These are phyloP conservation scores for Deuterostichococcus epilithicus DNA, from an alignment of 139 green algal genomes.

Conservation along the genomic window DNA sequence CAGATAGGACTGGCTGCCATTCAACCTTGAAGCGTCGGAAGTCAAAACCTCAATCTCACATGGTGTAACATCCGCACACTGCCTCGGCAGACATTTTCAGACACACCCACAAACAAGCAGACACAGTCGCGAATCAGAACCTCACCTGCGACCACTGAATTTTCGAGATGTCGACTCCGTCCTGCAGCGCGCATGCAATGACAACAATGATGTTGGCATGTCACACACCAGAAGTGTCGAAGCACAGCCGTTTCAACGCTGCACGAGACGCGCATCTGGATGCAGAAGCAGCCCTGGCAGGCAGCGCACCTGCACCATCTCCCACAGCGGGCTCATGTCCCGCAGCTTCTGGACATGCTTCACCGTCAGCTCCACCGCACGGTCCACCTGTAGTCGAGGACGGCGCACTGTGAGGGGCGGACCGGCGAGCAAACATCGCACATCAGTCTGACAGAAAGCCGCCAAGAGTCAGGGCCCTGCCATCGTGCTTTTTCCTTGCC, in stretches of 20 bases:
- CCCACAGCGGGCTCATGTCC: constrained; percentile 95
- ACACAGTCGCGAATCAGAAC: no score
- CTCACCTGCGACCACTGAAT: constrained; percentile 97
- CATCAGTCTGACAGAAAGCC: no score
- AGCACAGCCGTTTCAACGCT: not conserved
- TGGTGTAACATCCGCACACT: not conserved
- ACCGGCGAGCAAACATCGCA: no score
- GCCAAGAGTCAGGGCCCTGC: no score
- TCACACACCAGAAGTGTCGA: not conserved
- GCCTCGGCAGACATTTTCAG: not conserved
- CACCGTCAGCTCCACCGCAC: constrained; percentile 76
- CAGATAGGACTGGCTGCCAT: not conserved
- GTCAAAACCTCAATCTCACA: not conserved
- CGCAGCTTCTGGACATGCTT: constrained; percentile 91
- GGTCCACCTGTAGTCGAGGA: constrained; percentile 47
- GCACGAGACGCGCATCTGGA: not conserved
- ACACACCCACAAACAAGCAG: not conserved
- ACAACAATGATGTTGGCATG: not conserved
- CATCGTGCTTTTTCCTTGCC: no score
- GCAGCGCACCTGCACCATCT: constrained; percentile 91
- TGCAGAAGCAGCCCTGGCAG: not conserved
- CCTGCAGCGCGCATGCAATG: constrained; percentile 13
- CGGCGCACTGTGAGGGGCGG: no score
- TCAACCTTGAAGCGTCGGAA: not conserved
- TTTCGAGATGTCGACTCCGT: constrained; percentile 93